Evolutionary conservation across 169 alveolate genomes (phyloP), one percentile per base, ranked within the genome.

Genomic region (Eimeria falciformis): DNA sequence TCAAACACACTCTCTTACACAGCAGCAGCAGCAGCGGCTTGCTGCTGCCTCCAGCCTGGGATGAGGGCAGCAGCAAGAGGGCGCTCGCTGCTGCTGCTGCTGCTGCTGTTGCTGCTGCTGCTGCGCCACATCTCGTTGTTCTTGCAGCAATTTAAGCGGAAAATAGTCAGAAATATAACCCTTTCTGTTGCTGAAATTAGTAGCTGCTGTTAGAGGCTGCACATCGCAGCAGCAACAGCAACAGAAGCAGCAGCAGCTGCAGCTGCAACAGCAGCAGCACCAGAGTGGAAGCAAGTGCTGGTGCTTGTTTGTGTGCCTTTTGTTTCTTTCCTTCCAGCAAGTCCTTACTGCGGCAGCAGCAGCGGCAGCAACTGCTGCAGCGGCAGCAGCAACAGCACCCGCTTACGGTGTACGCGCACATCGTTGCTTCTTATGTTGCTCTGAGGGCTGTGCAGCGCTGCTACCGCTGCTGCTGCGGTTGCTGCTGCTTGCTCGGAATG

Each of bases 41-140:
- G 62, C 62, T 50, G 62, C 62, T 50, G 7, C n/a, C 7, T 50
- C n/a, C 14, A 14, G 62, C 62, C 7, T 7, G 7, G 62, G 14
- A 14, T 7, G 14, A 50, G 14, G 62, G 71, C 18, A n/a, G 71
- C 33, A 58, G 71, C 33, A 58, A 5, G 71, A 50, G 62, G 33
- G 27, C 33, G 33, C 18, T 58, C 71, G 71, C 71, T 58, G 71
- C 71, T 58, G 71, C 71, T 58, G 27, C 71, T 58, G 71, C 71
- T n/a, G 71, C 71, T 58, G 71, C 71, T 21, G 71, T 27, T 5
- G 9, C 27, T 58, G 71, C 71, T 58, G 71, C 71, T 58, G 18
- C 25, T n/a, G 71, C 71, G 11, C 33, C 58, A 9, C 21, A 7
- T 50, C 21, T 14, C 14, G 58, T 14, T 50, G 58, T 14, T 7